phyloP scores from a whole-genome alignment of 768 basidiomycete genomes.

The Panaeolus papilionaceus region DNA sequence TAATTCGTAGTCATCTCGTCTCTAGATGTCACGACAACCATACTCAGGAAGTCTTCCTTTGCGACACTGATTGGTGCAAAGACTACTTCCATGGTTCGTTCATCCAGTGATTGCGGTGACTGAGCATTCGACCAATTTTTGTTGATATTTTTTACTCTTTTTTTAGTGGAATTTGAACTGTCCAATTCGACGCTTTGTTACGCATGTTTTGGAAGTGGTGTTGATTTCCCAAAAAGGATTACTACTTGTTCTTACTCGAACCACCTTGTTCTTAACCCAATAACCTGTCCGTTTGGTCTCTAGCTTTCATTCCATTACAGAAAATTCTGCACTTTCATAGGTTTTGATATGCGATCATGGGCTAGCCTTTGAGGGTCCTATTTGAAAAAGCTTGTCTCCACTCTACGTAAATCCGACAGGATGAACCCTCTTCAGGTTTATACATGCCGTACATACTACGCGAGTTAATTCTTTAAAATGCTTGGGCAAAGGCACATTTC shows the following conservation, averaged over 20 bases:
- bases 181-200: conserved; percentile 1
- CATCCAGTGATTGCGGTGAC: too few species aligned
- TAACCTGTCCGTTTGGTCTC: not conserved
- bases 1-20: too few species aligned
- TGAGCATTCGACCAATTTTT: not conserved
- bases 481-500: not conserved
- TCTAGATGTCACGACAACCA: too few species aligned
- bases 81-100: too few species aligned
- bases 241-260: not conserved
- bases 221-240: conserved; percentile 1
- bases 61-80: too few species aligned
- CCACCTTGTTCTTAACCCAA: not conserved
- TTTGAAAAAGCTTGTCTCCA: not conserved
- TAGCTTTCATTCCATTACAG: not conserved
- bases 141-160: not conserved
- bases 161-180: not conserved
- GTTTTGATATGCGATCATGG: not conserved
- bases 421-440: conserved; percentile 1
- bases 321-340: not conserved
- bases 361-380: not conserved
- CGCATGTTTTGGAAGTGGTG: not conserved
- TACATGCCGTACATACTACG: not conserved
- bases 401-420: conserved; percentile 5
- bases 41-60: too few species aligned
- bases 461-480: not conserved